These are phyloP conservation scores for Macaranga tanarius DNA, from an alignment of 441 rosid genomes.

Conservation along the genomic window DNA sequence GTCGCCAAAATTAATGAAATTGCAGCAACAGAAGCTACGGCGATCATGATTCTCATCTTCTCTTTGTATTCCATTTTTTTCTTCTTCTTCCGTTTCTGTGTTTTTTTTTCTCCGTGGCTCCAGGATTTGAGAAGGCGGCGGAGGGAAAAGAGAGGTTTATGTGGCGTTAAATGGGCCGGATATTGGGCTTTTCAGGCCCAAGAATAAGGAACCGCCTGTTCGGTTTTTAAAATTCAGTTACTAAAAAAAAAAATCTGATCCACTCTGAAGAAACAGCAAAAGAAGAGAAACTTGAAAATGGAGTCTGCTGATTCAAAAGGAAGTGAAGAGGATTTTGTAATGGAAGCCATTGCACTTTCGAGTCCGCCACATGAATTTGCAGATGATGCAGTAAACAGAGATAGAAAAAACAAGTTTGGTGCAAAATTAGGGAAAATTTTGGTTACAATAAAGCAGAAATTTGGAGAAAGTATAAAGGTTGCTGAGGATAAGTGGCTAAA, in stretches of 20 bases:
- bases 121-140: neutral
- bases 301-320: neutral
- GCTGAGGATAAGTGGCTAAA: conserved; percentile 27
- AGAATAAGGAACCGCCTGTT: conserved; percentile 14
- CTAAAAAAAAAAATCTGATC: too few relatives aligned
- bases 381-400: neutral
- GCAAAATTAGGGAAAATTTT: conserved; percentile 1
- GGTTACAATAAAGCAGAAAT: conserved; percentile 2
- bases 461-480: conserved; percentile 11
- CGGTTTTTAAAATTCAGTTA: conserved; percentile 20
- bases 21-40: conserved; percentile 39
- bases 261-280: neutral
- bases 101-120: neutral
- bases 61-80: conserved; percentile 36
- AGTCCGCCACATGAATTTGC: conserved; percentile 9
- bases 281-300: neutral
- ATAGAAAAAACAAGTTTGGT: neutral
- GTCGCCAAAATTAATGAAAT: conserved; percentile 36
- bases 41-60: conserved; percentile 43
- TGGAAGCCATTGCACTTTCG: conserved; percentile 22
- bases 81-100: too few relatives aligned
- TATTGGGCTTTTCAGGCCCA: conserved; percentile 4
- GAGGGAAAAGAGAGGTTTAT: neutral
- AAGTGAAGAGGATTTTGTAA: conserved; percentile 5
- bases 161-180: neutral